phyloP scores from a whole-genome alignment of 768 basidiomycete species.

The Multifurca ochricompacta region DNA sequence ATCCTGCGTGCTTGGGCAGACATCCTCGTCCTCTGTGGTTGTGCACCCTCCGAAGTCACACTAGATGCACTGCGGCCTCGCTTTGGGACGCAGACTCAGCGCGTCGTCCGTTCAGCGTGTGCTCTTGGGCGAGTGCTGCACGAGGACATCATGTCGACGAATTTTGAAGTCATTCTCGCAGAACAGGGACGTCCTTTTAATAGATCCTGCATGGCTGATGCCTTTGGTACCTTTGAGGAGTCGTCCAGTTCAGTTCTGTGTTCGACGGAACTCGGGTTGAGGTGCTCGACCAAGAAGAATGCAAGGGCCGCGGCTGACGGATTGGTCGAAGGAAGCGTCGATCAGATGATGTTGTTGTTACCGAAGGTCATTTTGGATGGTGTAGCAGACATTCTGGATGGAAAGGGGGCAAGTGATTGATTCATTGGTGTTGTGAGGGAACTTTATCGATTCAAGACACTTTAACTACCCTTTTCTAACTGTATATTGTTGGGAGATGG shows the following conservation, averaged over 20 bases:
- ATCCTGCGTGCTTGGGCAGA: conserved; percentile 67
- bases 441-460: neutral
- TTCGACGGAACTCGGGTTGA: conserved; percentile 65
- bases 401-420: conserved; percentile 4
- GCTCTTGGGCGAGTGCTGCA: conserved; percentile 54
- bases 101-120: conserved; percentile 58
- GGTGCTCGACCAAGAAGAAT: conserved; percentile 48
- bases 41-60: conserved; percentile 26
- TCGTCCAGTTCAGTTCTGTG: conserved; percentile 42
- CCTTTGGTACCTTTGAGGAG: conserved; percentile 51
- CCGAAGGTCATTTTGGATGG: conserved; percentile 76
- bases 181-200: conserved; percentile 48
- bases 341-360: conserved; percentile 51
- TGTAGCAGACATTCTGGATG: conserved; percentile 45
- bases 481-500: conserved; percentile 3
- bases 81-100: conserved; percentile 53
- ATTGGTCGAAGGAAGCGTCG: conserved; percentile 38
- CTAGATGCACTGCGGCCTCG: conserved; percentile 36
- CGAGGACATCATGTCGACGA: conserved; percentile 73
- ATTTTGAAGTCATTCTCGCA: conserved; percentile 60
- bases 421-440: neutral
- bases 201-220: conserved; percentile 46
- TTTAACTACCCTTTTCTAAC: neutral
- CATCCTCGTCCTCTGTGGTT: conserved; percentile 58
- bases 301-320: conserved; percentile 22